These are phyloP conservation scores for Aspergillus sclerotioniger DNA, from an alignment of 495 filamentous ascomycete genomes.

Conservation along the genomic window DNA sequence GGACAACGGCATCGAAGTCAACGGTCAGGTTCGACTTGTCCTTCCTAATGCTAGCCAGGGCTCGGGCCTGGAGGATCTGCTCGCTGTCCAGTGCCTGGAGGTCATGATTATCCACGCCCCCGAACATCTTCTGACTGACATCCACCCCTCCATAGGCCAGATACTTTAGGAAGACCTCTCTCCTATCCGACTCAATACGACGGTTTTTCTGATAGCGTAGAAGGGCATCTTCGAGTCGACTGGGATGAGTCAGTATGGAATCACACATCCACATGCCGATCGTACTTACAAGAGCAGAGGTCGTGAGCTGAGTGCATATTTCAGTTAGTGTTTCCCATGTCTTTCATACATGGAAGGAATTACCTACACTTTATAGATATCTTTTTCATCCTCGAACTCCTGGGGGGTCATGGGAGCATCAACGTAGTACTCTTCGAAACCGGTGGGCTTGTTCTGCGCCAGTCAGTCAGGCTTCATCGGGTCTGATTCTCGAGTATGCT, in stretches of 20 bases:
- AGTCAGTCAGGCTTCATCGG: slow-evolving; percentile 9
- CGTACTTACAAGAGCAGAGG: background rate
- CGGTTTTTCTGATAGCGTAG: slow-evolving; percentile 75
- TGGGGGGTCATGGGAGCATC: slow-evolving; percentile 74
- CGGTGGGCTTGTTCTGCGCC: slow-evolving; percentile 49
- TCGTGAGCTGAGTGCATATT: background rate
- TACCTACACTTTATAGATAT: slow-evolving; percentile 55
- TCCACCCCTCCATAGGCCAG: slow-evolving; percentile 82
- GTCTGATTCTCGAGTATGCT: background rate
- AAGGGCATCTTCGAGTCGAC: slow-evolving; percentile 83
- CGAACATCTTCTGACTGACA: slow-evolving; percentile 63
- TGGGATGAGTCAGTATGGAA: slow-evolving; percentile 24
- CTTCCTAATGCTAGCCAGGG: slow-evolving; percentile 25
- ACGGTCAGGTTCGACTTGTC: slow-evolving; percentile 59
- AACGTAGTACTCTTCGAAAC: slow-evolving; percentile 70
- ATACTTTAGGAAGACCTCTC: slow-evolving; percentile 72
- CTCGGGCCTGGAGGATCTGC: slow-evolving; percentile 53
- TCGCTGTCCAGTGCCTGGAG: slow-evolving; percentile 56
- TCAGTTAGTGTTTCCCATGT: slow-evolving; percentile 9
- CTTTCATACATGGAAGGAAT: slow-evolving; percentile 13
- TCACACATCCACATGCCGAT: background rate
- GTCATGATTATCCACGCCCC: slow-evolving; percentile 52
- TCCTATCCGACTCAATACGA: slow-evolving; percentile 61
- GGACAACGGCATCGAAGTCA: slow-evolving; percentile 74
- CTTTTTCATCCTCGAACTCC: slow-evolving; percentile 58